Evolutionary conservation across 169 alveolate genomes (phyloP), one percentile per base, ranked within the genome.

Genomic region (Toxoplasma gondii): DNA sequence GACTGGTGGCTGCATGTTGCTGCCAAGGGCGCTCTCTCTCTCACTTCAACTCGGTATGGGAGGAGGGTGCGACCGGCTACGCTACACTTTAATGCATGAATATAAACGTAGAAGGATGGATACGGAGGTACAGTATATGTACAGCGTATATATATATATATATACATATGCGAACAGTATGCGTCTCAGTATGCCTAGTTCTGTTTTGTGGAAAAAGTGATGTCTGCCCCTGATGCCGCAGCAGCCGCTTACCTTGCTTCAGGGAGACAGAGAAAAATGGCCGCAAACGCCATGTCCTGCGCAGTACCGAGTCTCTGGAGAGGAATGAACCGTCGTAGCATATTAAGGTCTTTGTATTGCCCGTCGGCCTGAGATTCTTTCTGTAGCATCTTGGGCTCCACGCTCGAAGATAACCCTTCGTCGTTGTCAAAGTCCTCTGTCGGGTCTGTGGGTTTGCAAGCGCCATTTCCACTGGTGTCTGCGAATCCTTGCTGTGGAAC

Each of bases 261-360:
- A 24, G 92, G 92, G 45, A 93, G 93, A 67, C 93, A 81, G n/a
- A 93, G 39, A 45, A 93, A 93, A 27, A 93, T 4, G 24, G 81
- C 53, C 27, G 95, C 78, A 41, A 27, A 67, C 41, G 90, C 95
- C 44, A 93, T 70, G 64, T 93, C 95, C 38, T 81, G 92, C n/a
- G 88, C 22, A 9, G 70, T 38, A 38, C 95, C 95, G 34, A 83
- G 0, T 81, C 93, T 49, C 54, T 87, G 93, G 22, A 93, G 92
- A 24, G 95, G 95, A 38, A 84, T 49, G 54, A 54, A 70, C 81
- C 36, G 53, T 5, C 29, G 39, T 64, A 93, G 53, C 36, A 44
- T 69, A 34, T 82, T 88, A 7, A 31, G 70, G 49, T 54, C 17
- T 53, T 2, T 24, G 43, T 83, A 16, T 38, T 64, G 27, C 16